Base-by-base conservation (phyloP, 2,329 filamentous ascomycete species). In the Zarea fungicola region DNA sequence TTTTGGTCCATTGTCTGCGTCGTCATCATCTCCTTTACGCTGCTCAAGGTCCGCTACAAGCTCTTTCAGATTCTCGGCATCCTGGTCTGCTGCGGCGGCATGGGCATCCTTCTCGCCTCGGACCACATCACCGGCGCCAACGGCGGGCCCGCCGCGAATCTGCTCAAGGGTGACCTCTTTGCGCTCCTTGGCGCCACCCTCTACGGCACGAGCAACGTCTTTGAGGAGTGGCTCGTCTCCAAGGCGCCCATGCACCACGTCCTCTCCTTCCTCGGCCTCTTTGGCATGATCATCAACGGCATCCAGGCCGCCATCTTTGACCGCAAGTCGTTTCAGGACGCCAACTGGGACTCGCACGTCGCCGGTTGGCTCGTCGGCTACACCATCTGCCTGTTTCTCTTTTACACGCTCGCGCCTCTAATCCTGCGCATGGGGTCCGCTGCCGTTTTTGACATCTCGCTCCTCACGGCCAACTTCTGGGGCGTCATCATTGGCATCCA, bases 1-100 rank as follows among this genome's bases (percentile, higher is more conserved):
- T 97, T 97, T 73, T 97, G 92, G 92, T 88, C 91, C 58, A 97
- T 99, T 57, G 88, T 95, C 43, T 84, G 92, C 54, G 93, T 99
- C 19, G 89, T 97, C 18, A 63, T 87, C 53, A 71, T 96, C 56
- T 96, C 89, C 23, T 91, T 95, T 70, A 56, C 84, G 55, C 75
- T 96, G 58, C 80, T 99, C 50, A 79, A 77, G 57, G 93, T 99
- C 37, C 87, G 93, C 60, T 99, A 99, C 77, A 89, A 90, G 71
- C 73, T 80, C 64, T 82, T 87, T 51, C 93, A 97, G 73, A 81
- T 96, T 59, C 58, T 80, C 26, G 93, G 93, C 49, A 97, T 99
- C 65, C 62, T 96, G 42, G 74, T 97, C 66, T 93, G 88, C 74
- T 90, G 91, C 65, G 91, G 89, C 56, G 93, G 93, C 54, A 92